Conservation (phyloP, 495 filamentous ascomycete genomes). For the Hypoxylon crocopeplum region DNA sequence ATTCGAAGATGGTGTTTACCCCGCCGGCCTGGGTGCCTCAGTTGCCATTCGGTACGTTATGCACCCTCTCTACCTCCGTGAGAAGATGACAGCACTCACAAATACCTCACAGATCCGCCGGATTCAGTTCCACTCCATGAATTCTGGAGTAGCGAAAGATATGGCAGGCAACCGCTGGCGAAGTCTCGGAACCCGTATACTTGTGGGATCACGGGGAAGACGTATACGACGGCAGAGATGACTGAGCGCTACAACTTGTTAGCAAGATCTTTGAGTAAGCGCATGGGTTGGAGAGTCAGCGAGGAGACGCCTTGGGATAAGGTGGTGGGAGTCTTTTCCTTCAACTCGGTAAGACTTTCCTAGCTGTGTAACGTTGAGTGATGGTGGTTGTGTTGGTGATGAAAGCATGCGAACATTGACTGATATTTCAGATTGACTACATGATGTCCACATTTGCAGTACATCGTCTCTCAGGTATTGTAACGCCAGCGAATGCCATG, state of each 20-base stretch:
- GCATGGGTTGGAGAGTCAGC: slow-evolving; percentile 78
- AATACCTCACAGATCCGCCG: slow-evolving; percentile 58
- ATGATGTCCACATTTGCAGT: slow-evolving; percentile 76
- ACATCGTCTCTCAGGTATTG: slow-evolving; percentile 77
- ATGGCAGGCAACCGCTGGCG: slow-evolving; percentile 70
- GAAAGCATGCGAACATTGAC: slow-evolving; percentile 9
- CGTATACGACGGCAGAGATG: slow-evolving; percentile 71
- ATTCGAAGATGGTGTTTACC: slow-evolving; percentile 74
- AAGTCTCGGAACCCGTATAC: slow-evolving; percentile 78
- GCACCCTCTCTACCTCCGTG: slow-evolving; percentile 1
- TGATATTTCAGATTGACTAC: slow-evolving; percentile 73
- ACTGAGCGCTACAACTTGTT: slow-evolving; percentile 71
- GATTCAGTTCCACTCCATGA: slow-evolving; percentile 79
- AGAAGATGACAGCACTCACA: slow-evolving; percentile 12
- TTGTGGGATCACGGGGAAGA: slow-evolving; percentile 77
- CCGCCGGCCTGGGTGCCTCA: slow-evolving; percentile 72
- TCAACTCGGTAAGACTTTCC: slow-evolving; percentile 73
- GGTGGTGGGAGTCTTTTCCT: slow-evolving; percentile 74
- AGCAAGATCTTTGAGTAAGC: slow-evolving; percentile 73
- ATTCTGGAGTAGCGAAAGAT: slow-evolving; percentile 78
- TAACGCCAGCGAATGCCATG: slow-evolving; percentile 82
- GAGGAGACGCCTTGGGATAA: slow-evolving; percentile 86
- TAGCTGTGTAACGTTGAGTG: not conserved
- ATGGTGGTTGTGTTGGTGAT: not conserved
- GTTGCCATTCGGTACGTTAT: slow-evolving; percentile 61